A percentile compares a stretch with the other conserved stretches of the same genome.
These are phyloP conservation scores for Penicillium odoratum DNA, from an alignment of 495 filamentous ascomycete genomes.

Conservation along the genomic window DNA sequence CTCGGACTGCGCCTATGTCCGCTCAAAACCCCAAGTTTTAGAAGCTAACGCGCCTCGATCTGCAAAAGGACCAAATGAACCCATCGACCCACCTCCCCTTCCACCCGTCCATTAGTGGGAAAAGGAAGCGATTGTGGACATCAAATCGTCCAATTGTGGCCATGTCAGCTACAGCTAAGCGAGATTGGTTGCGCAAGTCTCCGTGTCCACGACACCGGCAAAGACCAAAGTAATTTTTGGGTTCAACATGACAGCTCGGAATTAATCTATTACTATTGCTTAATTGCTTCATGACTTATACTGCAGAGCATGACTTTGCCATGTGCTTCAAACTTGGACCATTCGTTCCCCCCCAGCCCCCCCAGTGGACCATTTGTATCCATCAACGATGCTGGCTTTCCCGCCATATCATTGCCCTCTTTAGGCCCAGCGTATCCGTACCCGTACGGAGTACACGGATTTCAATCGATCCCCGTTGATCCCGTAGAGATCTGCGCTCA, in stretches of 20 bases:
- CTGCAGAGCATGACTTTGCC: background rate
- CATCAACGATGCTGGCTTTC: background rate
- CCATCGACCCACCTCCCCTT: constrained; percentile 7
- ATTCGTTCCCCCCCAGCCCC: no score
- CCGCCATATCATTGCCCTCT: background rate
- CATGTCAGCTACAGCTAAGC: constrained; percentile 6
- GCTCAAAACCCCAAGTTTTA: background rate
- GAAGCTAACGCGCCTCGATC: constrained; percentile 9
- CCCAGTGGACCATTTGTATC: background rate
- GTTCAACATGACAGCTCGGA: background rate
- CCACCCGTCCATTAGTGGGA: constrained; percentile 14
- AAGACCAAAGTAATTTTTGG: background rate
- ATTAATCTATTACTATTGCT: background rate
- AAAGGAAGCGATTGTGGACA: background rate
- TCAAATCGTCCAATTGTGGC: background rate
- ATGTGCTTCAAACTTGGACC: background rate
- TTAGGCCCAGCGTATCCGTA: background rate
- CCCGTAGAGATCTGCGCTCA: background rate
- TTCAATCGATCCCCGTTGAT: background rate
- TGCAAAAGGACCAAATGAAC: constrained; percentile 10
- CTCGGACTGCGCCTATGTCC: background rate
- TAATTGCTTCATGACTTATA: background rate
- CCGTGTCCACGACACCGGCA: background rate
- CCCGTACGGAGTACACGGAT: background rate
- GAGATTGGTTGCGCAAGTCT: constrained; percentile 12